phyloP scores from a whole-genome alignment of 2,329 filamentous ascomycete species.

The Grosmannia huntii region DNA sequence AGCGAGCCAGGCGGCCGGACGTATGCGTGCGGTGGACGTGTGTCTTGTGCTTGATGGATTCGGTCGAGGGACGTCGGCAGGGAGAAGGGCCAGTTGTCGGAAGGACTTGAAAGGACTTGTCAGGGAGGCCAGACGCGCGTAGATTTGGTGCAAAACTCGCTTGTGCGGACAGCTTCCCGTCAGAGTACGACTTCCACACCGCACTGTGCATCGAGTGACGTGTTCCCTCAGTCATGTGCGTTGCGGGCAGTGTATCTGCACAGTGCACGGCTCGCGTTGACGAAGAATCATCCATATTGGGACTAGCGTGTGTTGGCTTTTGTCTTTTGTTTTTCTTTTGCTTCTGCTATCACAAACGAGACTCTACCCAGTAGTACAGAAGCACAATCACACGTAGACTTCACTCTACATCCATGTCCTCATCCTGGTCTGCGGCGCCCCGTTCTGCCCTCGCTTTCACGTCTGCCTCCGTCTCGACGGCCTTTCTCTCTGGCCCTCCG shows the following conservation, averaged over 20 bases:
- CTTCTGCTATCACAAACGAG: no score
- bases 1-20: no score
- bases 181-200: neutral
- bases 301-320: no score
- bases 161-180: neutral
- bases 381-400: no score
- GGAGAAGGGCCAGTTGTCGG: neutral
- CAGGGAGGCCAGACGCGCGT: neutral
- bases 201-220: neutral
- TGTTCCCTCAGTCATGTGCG: neutral
- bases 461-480: neutral
- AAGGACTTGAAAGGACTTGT: no score
- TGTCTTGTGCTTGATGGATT: no score
- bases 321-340: no score
- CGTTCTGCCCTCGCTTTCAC: neutral
- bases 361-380: no score
- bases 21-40: no score
- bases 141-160: neutral
- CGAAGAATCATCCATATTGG: no score
- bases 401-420: conserved; percentile 4
- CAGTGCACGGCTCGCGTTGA: neutral
- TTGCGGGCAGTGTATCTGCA: neutral
- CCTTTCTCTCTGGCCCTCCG: conserved; percentile 17
- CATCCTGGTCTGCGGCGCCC: conserved; percentile 2
- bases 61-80: no score